Base-by-base conservation (phyloP, 371 early-diverging fungal genomes). In the Mortierella sp. region DNA sequence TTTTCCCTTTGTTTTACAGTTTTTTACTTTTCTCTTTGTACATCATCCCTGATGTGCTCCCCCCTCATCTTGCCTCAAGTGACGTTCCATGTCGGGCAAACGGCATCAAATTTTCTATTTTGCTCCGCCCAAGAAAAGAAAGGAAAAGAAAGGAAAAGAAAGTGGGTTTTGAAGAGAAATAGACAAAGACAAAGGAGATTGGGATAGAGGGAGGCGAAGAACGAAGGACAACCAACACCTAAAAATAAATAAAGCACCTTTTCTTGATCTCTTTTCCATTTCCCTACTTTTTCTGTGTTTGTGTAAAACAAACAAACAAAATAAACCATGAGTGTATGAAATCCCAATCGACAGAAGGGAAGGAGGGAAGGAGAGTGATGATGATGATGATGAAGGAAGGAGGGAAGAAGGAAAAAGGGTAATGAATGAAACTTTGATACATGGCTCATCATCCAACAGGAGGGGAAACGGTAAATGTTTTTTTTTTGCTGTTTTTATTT, bases 321-420 rank as follows among this genome's bases (percentile, higher is more conserved):
- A 48, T 7, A 48, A 48, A 47, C 19, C 7, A 6, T 0, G 29
- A 26, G 26, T 11, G 52, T 0, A 22, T 13, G 52, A 52, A 52
- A 50, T 16, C n/a, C n/a, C n/a, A 24, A 26, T 4, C 13, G 19
- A 34, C 31, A 31, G 16, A 16, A 9, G 14, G 37, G 19, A 19
- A 61, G 39, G 50, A n/a, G 50, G 6, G 13, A 13, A 61, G 22
- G 61, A 61, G 19, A 31, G 61, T 61, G 34, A 22, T 34, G n/a
- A n/a, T n/a, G n/a, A n/a, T n/a, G n/a, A n/a, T n/a, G n/a, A 61
- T 61, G 61, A 61, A 61, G 16, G 19, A n/a, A 48, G 19, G 48
- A n/a, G n/a, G 0, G n/a, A 48, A 48, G n/a, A 48, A n/a, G 48
- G 48, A 6, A n/a, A 19, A 19, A 4, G 19, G 22, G 19, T n/a